Evolutionary conservation across 768 basidiomycete genomes (phyloP).

Genomic region (Leccinum incarnatum): DNA sequence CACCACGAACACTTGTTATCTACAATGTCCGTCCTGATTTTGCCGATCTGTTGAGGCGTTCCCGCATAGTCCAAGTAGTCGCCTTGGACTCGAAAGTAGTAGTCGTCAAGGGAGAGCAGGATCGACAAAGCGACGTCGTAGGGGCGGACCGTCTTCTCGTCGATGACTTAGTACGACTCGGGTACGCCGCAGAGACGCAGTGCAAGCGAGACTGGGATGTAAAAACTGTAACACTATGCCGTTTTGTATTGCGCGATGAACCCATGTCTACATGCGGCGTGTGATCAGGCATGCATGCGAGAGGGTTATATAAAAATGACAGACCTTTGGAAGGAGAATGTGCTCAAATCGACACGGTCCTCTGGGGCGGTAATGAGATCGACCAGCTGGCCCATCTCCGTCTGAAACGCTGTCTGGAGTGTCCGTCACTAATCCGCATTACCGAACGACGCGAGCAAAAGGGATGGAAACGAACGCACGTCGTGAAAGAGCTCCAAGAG

Average conservation of each 20-base stretch:
- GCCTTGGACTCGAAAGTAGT: constrained; percentile 40
- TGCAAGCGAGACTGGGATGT: constrained; percentile 3
- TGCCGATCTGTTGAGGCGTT: constrained; percentile 88
- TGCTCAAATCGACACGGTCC: not conserved
- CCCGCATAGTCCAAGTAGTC: constrained; percentile 96
- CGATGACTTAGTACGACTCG: constrained; percentile 31
- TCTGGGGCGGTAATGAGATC: not conserved
- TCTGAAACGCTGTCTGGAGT: constrained; percentile 5
- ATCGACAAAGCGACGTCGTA: constrained; percentile 2
- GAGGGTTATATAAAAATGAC: not conserved
- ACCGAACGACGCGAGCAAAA: not conserved
- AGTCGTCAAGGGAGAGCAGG: constrained; percentile 1
- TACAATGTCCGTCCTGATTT: constrained; percentile 96
- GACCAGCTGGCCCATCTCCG: constrained; percentile 2
- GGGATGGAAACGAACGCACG: constrained; percentile 33
- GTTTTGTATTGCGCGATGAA: constrained; percentile 1
- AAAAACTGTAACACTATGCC: constrained; percentile 60
- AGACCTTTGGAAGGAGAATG: constrained; percentile 3
- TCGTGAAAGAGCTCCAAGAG: constrained; percentile 92
- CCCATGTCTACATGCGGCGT: not conserved
- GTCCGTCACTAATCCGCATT: not conserved
- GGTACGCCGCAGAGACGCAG: constrained; percentile 2
- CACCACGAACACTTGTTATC: constrained; percentile 99
- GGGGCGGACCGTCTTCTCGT: constrained; percentile 30
- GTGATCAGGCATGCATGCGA: not conserved